Percentiles rank a stretch among this genome's conserved stretches.
These are phyloP conservation scores for Boletus reticulatus DNA, from an alignment of 768 basidiomycete species.

Conservation along the genomic window DNA sequence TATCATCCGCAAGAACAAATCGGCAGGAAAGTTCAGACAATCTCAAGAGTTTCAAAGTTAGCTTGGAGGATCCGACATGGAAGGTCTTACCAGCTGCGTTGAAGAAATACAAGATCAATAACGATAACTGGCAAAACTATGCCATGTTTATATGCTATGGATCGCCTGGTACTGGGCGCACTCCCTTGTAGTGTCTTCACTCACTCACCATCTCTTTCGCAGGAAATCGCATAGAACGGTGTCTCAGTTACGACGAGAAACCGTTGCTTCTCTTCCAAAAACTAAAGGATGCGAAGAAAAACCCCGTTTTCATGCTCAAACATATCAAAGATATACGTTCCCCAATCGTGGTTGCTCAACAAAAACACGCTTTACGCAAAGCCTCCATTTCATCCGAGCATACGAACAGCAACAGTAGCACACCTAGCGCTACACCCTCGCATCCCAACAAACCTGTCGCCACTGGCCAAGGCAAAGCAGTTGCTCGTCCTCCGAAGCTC, in stretches of 20 bases:
- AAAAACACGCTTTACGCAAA: slow-evolving; percentile 90
- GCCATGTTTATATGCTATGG: slow-evolving; percentile 99
- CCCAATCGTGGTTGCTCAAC: slow-evolving; percentile 94
- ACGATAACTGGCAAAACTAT: slow-evolving; percentile 98
- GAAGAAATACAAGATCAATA: slow-evolving; percentile 98
- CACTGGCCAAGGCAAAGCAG: slow-evolving; percentile 30
- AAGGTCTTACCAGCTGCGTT: slow-evolving; percentile 97
- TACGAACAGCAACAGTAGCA: slow-evolving; percentile 12
- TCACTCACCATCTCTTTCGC: background rate
- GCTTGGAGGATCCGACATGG: slow-evolving; percentile 96
- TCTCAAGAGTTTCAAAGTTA: slow-evolving; percentile 95
- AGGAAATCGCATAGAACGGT: slow-evolving; percentile 86
- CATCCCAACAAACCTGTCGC: slow-evolving; percentile 25
- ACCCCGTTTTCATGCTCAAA: slow-evolving; percentile 98
- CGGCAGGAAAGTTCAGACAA: slow-evolving; percentile 71
- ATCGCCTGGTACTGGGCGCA: slow-evolving; percentile 59
- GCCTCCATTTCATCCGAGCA: slow-evolving; percentile 46
- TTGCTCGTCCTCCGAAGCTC: slow-evolving; percentile 63
- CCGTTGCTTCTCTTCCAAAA: slow-evolving; percentile 96
- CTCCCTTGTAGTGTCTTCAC: background rate
- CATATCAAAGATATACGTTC: slow-evolving; percentile 94
- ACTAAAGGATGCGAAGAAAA: slow-evolving; percentile 95
- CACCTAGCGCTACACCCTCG: slow-evolving; percentile 18
- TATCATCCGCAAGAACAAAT: slow-evolving; percentile 36
- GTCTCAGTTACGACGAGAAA: slow-evolving; percentile 97